phyloP scores from a whole-genome alignment of 2,329 filamentous ascomycete species.

The Colletotrichum paranaense region DNA sequence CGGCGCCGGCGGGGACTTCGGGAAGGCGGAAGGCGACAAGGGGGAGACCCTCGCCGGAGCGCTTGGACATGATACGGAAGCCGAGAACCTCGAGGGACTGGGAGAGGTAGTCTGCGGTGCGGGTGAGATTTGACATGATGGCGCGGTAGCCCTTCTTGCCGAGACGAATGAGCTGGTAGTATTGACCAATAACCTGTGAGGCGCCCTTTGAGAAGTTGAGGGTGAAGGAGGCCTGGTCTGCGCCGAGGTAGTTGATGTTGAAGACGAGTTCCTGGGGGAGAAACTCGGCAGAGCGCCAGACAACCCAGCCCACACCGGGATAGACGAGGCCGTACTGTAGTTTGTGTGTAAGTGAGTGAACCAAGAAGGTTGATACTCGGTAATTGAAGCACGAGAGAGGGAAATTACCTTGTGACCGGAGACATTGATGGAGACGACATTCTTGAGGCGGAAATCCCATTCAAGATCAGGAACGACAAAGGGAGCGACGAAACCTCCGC shows the following conservation, averaged over 20 bases:
- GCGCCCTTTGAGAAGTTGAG: slow-evolving; percentile 98
- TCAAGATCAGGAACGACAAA: slow-evolving; percentile 86
- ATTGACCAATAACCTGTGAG: slow-evolving; percentile 94
- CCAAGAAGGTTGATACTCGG: neutral
- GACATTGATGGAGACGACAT: slow-evolving; percentile 93
- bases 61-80: slow-evolving; percentile 90
- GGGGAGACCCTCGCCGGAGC: slow-evolving; percentile 81
- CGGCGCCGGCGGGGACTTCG: slow-evolving; percentile 44
- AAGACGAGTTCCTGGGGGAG: slow-evolving; percentile 94
- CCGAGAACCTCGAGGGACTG: slow-evolving; percentile 78
- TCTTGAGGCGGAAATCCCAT: slow-evolving; percentile 93
- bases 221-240: slow-evolving; percentile 94
- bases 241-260: slow-evolving; percentile 99
- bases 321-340: slow-evolving; percentile 74
- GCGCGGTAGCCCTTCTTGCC: slow-evolving; percentile 91
- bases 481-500: slow-evolving; percentile 91
- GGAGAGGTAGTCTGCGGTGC: slow-evolving; percentile 88
- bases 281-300: slow-evolving; percentile 87
- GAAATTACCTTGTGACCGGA: slow-evolving; percentile 83
- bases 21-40: slow-evolving; percentile 84
- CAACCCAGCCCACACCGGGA: slow-evolving; percentile 92
- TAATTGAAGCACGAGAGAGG: slow-evolving; percentile 53
- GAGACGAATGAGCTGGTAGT: slow-evolving; percentile 95
- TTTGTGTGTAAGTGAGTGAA: neutral
- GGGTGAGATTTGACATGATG: slow-evolving; percentile 95